phyloP scores from a whole-genome alignment of 108 stramenopile species.

The Nitzschia putrida region DNA sequence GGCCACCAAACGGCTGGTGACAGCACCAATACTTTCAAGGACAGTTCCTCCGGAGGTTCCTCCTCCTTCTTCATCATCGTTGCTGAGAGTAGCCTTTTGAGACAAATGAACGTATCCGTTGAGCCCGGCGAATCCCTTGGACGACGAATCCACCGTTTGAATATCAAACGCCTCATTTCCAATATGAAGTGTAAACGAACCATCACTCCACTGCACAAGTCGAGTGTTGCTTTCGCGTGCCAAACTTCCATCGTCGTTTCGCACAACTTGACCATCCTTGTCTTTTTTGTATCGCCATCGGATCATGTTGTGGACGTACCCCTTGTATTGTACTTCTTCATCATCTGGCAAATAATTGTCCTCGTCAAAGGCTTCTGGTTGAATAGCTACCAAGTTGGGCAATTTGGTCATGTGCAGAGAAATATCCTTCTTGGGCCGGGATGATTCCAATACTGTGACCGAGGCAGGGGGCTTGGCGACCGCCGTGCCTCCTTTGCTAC shows the following conservation, averaged over 20 bases:
- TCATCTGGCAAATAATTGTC: constrained; percentile 51
- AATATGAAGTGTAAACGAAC: constrained; percentile 79
- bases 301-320: constrained; percentile 78
- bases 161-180: constrained; percentile 85
- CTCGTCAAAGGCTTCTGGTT: constrained; percentile 65
- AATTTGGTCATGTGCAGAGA: constrained; percentile 70
- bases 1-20: constrained; percentile 55
- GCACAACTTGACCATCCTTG: constrained; percentile 32
- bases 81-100: constrained; percentile 60
- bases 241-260: constrained; percentile 41
- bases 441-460: constrained; percentile 39
- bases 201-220: constrained; percentile 89
- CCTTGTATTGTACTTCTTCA: constrained; percentile 66
- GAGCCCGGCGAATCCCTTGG: constrained; percentile 55
- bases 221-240: constrained; percentile 72
- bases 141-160: constrained; percentile 39
- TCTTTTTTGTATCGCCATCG: constrained; percentile 76
- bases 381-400: constrained; percentile 80
- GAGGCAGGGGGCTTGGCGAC: constrained; percentile 28
- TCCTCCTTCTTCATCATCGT: constrained; percentile 40
- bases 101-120: constrained; percentile 76
- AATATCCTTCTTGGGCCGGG: constrained; percentile 26
- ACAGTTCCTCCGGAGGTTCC: constrained; percentile 62
- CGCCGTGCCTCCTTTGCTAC: background rate
- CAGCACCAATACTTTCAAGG: constrained; percentile 68